Base-by-base conservation (phyloP, 345 rosid genomes). In the Ailanthus altissimus region DNA sequence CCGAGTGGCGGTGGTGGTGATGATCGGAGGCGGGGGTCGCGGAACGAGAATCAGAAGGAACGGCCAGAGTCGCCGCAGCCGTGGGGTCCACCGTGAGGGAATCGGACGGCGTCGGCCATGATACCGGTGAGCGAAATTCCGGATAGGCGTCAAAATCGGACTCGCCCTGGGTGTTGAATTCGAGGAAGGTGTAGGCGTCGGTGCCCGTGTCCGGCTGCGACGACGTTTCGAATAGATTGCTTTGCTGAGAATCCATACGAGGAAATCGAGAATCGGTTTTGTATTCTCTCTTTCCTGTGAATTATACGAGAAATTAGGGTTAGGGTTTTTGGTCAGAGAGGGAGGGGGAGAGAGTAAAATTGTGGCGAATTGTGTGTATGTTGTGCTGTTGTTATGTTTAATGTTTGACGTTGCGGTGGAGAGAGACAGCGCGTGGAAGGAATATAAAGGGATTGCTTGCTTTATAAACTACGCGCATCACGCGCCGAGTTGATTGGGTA, bases 101-200 rank as follows among this genome's bases (percentile, higher is more conserved):
- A 81, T 95, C 99, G 5, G 99, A 96, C 6, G 97, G 97, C 3
- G 98, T 96, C 3, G 94, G 97, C 99, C 99, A 96, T 7, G 89
- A 86, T 58, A 87, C 84, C 51, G 91, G 88, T 49, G 96, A 91
- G 57, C 92, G 89, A 82, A 94, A 97, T 81, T 94, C 99, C 1
- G 92, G 89, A 85, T 90, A 97, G 1, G 77, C 69, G 86, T 97
- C 98, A 78, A 97, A 97, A 75, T 97, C 98, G 70, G 98, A 87
- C 83, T 96, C 99, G 25, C 98, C 98, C 82, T 96, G 97, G 51
- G 97, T 91, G 86, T 92, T 92, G 88, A 96, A 94, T 86, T 96
- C 99, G 77, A 92, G 89, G 78, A 96, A 96, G 56, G 93, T 90
- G 82, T 96, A 96, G 10, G 97, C 99, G 83, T 94, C 98, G 66